Conservation (phyloP, 208 protist genomes). For the Chromosphaera perkinsii region DNA sequence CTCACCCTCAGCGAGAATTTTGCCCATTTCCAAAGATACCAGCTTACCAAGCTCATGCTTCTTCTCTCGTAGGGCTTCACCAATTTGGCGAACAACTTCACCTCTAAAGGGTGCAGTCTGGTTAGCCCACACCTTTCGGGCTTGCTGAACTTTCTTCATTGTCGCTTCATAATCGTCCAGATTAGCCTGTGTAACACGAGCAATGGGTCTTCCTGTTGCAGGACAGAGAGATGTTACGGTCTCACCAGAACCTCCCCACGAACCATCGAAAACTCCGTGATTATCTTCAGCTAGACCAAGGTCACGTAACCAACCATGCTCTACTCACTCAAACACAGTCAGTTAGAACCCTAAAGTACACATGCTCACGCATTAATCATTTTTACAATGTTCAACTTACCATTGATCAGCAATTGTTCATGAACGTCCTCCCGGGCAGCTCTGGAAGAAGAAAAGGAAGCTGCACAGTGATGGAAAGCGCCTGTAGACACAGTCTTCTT, state of each 20-base stretch:
- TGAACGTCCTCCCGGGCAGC: too few species aligned
- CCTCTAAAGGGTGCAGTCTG: slow-evolving; percentile 58
- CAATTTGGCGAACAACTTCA: slow-evolving; percentile 67
- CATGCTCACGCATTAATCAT: too few species aligned
- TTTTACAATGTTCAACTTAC: too few species aligned
- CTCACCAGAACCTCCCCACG: slow-evolving; percentile 22
- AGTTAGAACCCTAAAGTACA: too few species aligned
- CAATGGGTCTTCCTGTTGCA: slow-evolving; percentile 46
- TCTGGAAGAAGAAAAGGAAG: too few species aligned
- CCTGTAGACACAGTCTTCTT: too few species aligned
- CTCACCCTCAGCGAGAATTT: slow-evolving; percentile 61
- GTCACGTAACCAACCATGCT: slow-evolving; percentile 47
- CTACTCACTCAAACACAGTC: neutral
- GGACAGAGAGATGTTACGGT: slow-evolving; percentile 35
- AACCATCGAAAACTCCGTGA: slow-evolving; percentile 49
- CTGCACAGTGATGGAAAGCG: too few species aligned
- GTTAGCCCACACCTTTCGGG: slow-evolving; percentile 29
- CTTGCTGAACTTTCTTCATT: slow-evolving; percentile 7
- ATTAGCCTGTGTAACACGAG: slow-evolving; percentile 23
- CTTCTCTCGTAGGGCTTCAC: slow-evolving; percentile 49
- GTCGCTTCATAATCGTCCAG: slow-evolving; percentile 28
- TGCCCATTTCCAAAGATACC: slow-evolving; percentile 68
- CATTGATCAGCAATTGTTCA: too few species aligned
- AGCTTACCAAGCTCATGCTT: slow-evolving; percentile 50
- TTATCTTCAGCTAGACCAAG: slow-evolving; percentile 54